Base-by-base conservation (phyloP, 2,329 filamentous ascomycete genomes). In the Colletotrichum salicis region DNA sequence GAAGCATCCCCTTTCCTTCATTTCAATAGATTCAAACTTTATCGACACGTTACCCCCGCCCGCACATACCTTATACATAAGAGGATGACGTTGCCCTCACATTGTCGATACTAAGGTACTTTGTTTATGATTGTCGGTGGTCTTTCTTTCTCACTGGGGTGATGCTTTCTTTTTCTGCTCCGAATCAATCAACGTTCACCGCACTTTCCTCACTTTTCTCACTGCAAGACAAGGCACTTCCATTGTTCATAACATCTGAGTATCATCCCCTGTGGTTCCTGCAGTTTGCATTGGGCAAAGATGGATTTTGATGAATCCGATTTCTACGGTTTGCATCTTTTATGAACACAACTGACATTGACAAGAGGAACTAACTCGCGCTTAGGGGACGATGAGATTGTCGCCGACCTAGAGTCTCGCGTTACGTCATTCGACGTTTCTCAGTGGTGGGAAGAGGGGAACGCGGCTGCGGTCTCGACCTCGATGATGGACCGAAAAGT, bases 351-450 rank as follows among this genome's bases (percentile, higher is more conserved):
- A 24, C 24, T 29, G 41, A n/a, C n/a, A 31, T 7, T 15, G 7
- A 59, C 31, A 22, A 51, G 59, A 41, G 68, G 48, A 6, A 70
- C 22, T 10, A 45, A 54, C 29, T 52, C 19, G 41, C 4, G 6
- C 6, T 29, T 74, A 93, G 91, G 92, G 63, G 87, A 90, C 67
- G 84, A 87, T 10, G 80, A 86, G 7, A 83, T 85, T 31, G 83
- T 86, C 61, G 76, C 79, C 22, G 78, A 79, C 1, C 84, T 92
- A 0, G 82, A 89, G 74, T 76, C 81, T n/a, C 84, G 86, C 57
- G 87, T 87, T 15, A 77, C 81, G n/a, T 75, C 76, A 19, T 90
- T 91, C 75, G 82, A 90, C 74, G 79, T 84, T 31, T 75, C 82
- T 13, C 76, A 80, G 48, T 92, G 89, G 86, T 88, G 86, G 84